Evolutionary conservation across 805 yeast genomes (phyloP), one percentile per base, ranked within the genome.

Genomic region (Candida cerambycidarum): DNA sequence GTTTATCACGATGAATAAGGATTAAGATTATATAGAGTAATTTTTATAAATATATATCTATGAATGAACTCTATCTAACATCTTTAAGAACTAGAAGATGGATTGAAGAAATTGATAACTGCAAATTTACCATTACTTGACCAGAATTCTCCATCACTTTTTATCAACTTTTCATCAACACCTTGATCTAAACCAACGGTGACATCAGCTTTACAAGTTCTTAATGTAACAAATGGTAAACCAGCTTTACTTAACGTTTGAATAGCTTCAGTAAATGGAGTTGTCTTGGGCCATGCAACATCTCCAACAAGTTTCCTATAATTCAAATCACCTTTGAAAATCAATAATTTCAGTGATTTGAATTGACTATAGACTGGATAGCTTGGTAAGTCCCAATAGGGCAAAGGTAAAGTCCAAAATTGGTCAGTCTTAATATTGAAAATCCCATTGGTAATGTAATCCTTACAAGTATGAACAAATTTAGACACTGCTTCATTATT

Each of bases 171-270:
- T 53, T 83, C 89, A 51, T 85, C 86, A 32, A 78, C 66, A 3
- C 96, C 97, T 30, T 71, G 74, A 3, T 75, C 73, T 49, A 93
- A 76, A 1, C 95, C 98, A 31, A 87, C 97, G 41, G 85, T 82
- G 5, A 90, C 98, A 60, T 93, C 99, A 1, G 98, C 97, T 66
- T 93, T 93, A 62, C 96, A 84, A 2, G 98, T 93, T 70, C 99
- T 81, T 54, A 93, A 74, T 25, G 95, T 78, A 45, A 89, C 69
- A 19, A 88, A 53, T 12, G 80, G 82, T 42, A 93, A 68, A 7
- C 82, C 82, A 23, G 82, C 75, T 0, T 63, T 51, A 1, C 85
- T 84, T 51, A 92, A 71, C 3, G 79, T 76, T 42, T 85, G 86
- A 46, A 92, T 76, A 4, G 96, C 92, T 0, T 65, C 61, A 3